A percentile compares a stretch with the other conserved stretches of the same genome.
phyloP scores from a whole-genome alignment of 1,284 basidiomycete genomes.

The Xanthoconium separans region DNA sequence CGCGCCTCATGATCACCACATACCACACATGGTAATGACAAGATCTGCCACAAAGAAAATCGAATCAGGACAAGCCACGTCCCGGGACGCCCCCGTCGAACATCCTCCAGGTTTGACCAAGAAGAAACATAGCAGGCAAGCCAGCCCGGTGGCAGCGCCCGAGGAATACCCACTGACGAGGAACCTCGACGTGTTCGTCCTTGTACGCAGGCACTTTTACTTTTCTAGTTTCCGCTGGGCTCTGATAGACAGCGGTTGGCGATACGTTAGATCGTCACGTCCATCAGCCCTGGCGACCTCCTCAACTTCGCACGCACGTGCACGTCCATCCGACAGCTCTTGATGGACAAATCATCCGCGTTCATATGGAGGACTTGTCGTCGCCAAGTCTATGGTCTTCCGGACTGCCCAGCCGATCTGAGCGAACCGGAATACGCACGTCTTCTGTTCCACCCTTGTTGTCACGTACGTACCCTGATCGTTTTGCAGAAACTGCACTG shows the following conservation, averaged over 20 bases:
- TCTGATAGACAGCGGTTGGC: too few relatives aligned
- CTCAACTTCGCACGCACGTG: slow-evolving; percentile 3
- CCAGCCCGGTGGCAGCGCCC: too few relatives aligned
- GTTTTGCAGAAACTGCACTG: background rate
- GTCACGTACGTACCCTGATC: background rate
- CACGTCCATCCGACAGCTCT: background rate
- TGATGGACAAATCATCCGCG: background rate
- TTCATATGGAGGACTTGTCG: background rate
- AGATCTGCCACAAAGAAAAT: background rate
- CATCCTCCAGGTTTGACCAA: background rate
- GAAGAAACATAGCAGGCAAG: background rate
- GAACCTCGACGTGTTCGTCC: too few relatives aligned
- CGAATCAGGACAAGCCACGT: too few relatives aligned
- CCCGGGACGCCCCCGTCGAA: background rate
- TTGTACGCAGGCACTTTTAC: too few relatives aligned
- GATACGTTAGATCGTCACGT: too few relatives aligned
- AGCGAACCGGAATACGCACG: background rate
- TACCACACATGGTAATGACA: background rate
- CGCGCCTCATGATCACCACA: too few relatives aligned
- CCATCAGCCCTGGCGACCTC: background rate
- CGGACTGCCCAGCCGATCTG: slow-evolving; percentile 1
- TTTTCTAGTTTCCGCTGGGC: too few relatives aligned
- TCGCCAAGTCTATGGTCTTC: background rate
- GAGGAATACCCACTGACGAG: too few relatives aligned
- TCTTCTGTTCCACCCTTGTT: background rate